A percentile compares a stretch with the other conserved stretches of the same genome.
Evolutionary conservation across 768 basidiomycete genomes (phyloP).

Genomic region (Cubamyces lactineus): DNA sequence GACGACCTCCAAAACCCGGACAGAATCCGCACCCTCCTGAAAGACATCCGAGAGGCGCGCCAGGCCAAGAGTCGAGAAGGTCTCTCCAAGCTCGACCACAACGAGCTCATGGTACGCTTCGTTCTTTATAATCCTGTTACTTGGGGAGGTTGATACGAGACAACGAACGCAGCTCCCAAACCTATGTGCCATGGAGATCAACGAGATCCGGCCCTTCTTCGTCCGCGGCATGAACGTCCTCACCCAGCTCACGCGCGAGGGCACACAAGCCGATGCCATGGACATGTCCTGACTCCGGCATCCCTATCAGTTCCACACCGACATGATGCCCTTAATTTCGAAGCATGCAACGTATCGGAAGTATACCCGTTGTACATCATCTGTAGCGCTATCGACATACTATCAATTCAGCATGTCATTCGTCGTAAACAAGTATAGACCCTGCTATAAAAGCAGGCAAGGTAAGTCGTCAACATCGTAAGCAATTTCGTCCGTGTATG

Average conservation of each 20-base stretch:
- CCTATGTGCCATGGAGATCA: conserved; percentile 89
- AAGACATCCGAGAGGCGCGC: conserved; percentile 94
- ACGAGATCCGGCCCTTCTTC: conserved; percentile 91
- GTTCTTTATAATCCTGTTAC: not conserved
- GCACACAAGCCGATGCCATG: conserved; percentile 16
- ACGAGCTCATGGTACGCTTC: conserved; percentile 70
- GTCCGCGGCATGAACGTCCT: conserved; percentile 78
- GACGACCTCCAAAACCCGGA: conserved; percentile 90
- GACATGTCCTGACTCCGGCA: conserved; percentile 5
- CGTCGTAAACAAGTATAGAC: not conserved
- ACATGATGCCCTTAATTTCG: not conserved
- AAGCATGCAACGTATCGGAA: not conserved
- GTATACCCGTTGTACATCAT: conserved; percentile 19
- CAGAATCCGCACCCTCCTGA: conserved; percentile 80
- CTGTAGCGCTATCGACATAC: conserved; percentile 17
- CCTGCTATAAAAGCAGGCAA: not conserved
- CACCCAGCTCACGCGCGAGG: conserved; percentile 51
- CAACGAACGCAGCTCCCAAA: conserved; percentile 65
- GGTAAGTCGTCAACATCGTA: not conserved
- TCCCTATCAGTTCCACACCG: too few species aligned
- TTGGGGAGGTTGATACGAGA: conserved; percentile 1
- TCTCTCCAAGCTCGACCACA: conserved; percentile 77
- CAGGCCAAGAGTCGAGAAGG: conserved; percentile 93
- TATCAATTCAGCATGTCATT: not conserved
- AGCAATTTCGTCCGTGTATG: not conserved